A percentile compares a stretch with the other conserved stretches of the same genome.
These are phyloP conservation scores for Neurospora sp. DNA, from an alignment of 495 filamentous ascomycete genomes.

Conservation along the genomic window DNA sequence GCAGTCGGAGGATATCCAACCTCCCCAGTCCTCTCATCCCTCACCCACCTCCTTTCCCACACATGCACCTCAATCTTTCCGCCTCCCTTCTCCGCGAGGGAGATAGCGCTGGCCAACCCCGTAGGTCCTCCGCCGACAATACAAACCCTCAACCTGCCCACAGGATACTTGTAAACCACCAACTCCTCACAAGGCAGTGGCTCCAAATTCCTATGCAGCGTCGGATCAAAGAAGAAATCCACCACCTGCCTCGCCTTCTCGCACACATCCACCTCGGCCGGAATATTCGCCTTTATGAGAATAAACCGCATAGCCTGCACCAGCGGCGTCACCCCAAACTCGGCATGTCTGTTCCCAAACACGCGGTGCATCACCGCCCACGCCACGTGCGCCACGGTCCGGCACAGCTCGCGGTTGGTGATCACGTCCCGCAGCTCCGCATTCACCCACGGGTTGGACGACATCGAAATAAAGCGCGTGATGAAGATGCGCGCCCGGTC, in stretches of 20 bases:
- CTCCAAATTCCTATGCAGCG: slow-evolving; percentile 20
- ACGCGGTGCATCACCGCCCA: slow-evolving; percentile 19
- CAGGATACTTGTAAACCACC: slow-evolving; percentile 19
- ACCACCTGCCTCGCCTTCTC: slow-evolving; percentile 14
- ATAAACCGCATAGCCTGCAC: slow-evolving; percentile 28
- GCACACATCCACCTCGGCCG: slow-evolving; percentile 10
- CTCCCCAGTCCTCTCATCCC: slow-evolving; percentile 5
- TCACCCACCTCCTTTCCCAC: slow-evolving; percentile 23
- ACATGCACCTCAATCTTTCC: slow-evolving; percentile 25
- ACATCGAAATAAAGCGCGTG: slow-evolving; percentile 20
- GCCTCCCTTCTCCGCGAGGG: slow-evolving; percentile 24
- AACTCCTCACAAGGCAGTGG: slow-evolving; percentile 17
- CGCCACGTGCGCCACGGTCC: slow-evolving; percentile 15
- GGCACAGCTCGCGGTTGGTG: slow-evolving; percentile 9
- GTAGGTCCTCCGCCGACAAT: slow-evolving; percentile 29
- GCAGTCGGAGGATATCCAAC: slow-evolving; percentile 21
- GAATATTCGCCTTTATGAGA: slow-evolving; percentile 22
- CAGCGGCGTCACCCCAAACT: slow-evolving; percentile 21
- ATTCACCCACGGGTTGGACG: slow-evolving; percentile 9
- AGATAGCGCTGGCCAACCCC: slow-evolving; percentile 26
- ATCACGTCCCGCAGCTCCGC: slow-evolving; percentile 16
- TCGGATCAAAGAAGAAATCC: slow-evolving; percentile 32
- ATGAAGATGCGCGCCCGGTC: slow-evolving; percentile 25
- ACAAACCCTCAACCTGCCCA: slow-evolving; percentile 20
- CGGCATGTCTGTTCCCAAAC: slow-evolving; percentile 22